Base-by-base conservation (phyloP, 345 rosid genomes). In the Ceriops decandra region DNA sequence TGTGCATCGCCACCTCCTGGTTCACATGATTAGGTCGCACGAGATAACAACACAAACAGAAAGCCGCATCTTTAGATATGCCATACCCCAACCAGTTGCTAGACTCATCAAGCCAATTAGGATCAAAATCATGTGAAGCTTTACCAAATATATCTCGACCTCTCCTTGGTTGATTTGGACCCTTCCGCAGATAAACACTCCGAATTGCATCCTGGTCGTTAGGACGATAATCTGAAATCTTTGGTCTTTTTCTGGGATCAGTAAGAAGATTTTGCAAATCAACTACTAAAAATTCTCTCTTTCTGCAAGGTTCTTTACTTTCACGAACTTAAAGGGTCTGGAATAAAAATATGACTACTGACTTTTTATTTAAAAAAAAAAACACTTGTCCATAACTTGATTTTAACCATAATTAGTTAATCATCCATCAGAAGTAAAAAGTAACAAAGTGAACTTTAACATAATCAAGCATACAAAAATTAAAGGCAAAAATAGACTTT, bases 101-200 rank as follows among this genome's bases (percentile, higher is more conserved):
- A 67, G 4, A 67, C 0, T 67, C 21, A n/a, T 35, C 35, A 56
- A 32, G 57, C 62, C 53, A 57, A n/a, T n/a, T 7, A 67, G 33
- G 62, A 21, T 36, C 35, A 13, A 67, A 54, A 11, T 26, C 21
- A 6, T 30, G 54, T 9, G 16, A 2, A 32, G 28, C 7, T 21
- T 17, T n/a, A 7, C 33, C 9, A 0, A 56, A 30, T 11, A 22
- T 56, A 20, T 1, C 27, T 17, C 13, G 17, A 7, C 33, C 15
- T n/a, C 56, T 26, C 7, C 33, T 49, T 19, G 52, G 63, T 67
- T 57, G 63, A 20, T 62, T 56, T 20, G 71, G 35, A 21, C 61
- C 33, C 31, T n/a, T 54, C 15, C 57, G 21, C 36, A 67, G 24
- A 35, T 67, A 67, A 20, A 17, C 47, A 21, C 61, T 21, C 16